Conservation (phyloP, 331 rosid species). For the Arachis monticola region DNA sequence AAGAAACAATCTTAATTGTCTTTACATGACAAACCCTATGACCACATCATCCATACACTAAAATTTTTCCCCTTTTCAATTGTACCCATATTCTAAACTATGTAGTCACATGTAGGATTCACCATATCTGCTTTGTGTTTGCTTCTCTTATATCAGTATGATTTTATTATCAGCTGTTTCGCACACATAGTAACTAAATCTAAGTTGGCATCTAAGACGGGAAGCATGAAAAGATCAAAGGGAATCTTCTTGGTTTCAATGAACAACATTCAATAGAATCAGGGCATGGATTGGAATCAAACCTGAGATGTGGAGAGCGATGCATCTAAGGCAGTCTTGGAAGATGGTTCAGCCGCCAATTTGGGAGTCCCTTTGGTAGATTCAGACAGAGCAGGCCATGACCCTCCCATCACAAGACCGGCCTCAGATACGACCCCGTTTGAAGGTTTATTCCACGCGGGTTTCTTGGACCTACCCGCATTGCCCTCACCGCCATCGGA, state of each 20-base stretch:
- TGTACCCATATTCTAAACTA: not conserved
- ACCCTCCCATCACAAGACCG: conserved; percentile 69
- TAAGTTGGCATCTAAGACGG: not conserved
- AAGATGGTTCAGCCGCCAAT: conserved; percentile 54
- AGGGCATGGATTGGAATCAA: conserved; percentile 24
- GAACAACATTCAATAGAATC: not conserved
- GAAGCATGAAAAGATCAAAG: not conserved
- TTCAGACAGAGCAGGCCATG: conserved; percentile 83
- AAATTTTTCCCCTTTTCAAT: not conserved
- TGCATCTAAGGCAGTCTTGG: conserved; percentile 54
- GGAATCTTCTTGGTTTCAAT: not conserved
- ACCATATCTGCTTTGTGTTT: not conserved
- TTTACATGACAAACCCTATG: not conserved
- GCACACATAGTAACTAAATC: not conserved
- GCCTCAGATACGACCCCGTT: conserved; percentile 56
- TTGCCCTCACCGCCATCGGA: conserved; percentile 51
- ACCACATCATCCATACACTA: not conserved
- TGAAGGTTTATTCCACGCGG: conserved; percentile 79
- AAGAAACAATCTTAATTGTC: not conserved
- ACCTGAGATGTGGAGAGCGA: conserved; percentile 67
- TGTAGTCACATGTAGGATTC: not conserved
- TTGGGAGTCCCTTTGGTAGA: conserved; percentile 57
- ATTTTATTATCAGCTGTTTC: not conserved
- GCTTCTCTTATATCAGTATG: not conserved
- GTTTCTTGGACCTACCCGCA: conserved; percentile 58